Conservation (phyloP, 164 flowering plant genomes). For the Macadamia tetraphylla region DNA sequence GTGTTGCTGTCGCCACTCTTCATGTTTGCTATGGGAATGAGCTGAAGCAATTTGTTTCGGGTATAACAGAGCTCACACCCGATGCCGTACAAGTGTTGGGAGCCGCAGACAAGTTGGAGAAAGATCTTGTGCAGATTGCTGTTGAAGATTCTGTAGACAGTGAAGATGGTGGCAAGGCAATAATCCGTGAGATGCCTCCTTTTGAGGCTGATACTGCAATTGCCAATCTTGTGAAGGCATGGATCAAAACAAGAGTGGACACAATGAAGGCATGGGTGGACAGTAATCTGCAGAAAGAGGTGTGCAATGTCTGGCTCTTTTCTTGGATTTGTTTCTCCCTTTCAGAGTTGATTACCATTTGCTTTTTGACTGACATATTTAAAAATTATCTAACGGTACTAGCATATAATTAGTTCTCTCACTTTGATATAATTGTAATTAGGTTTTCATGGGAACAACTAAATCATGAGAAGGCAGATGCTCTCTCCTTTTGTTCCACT, state of each 20-base stretch:
- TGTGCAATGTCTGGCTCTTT: conserved; percentile 15
- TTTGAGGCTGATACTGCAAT: conserved; percentile 80
- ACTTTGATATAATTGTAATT: too few relatives aligned
- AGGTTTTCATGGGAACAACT: too few relatives aligned
- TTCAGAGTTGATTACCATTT: background rate
- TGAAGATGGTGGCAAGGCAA: conserved; percentile 93
- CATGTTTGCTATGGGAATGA: conserved; percentile 84
- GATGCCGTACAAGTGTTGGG: conserved; percentile 69
- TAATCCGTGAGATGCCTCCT: conserved; percentile 87
- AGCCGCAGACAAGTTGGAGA: conserved; percentile 88
- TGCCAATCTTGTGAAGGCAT: conserved; percentile 51
- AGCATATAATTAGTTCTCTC: too few relatives aligned
- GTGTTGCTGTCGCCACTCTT: conserved; percentile 87
- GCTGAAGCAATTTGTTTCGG: conserved; percentile 60
- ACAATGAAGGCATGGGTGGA: conserved; percentile 71
- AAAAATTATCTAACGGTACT: background rate
- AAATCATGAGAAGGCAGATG: too few relatives aligned
- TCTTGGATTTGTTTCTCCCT: background rate
- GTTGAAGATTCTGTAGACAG: conserved; percentile 90
- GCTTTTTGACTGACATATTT: background rate
- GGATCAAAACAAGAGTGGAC: conserved; percentile 72
- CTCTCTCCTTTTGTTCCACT: too few relatives aligned
- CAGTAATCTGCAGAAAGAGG: conserved; percentile 82
- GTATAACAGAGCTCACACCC: conserved; percentile 75
- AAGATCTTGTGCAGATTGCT: conserved; percentile 86